Base-by-base conservation (phyloP, 306 rosid genomes). In the Carpinus fangiana region DNA sequence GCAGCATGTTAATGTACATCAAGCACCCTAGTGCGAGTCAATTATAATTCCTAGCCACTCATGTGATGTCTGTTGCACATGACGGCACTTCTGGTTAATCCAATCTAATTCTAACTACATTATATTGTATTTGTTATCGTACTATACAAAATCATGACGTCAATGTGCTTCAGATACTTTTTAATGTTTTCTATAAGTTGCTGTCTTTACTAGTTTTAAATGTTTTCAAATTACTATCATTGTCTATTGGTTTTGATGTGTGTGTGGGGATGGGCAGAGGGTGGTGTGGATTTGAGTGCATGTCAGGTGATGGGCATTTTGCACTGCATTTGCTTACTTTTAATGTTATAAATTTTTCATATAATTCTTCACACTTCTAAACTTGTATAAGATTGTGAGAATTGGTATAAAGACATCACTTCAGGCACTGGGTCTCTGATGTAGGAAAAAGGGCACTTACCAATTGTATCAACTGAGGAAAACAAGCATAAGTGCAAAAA, bases 1-100 rank as follows among this genome's bases (percentile, higher is more conserved):
- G n/a, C 38, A 26, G 41, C 2, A 38, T 66, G 75, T 72, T 54
- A 60, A 79, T 72, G 80, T 75, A 72, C 80, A 52, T 61, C 72
- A 70, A 66, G 57, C 54, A 43, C 28, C 67, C n/a, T 21, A 9
- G 18, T 41, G 47, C 38, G 28, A 64, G 51, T 26, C 38, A 17
- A 66, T 66, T 43, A 38, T 11, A 2, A 66, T 66, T 41, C 23
- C 9, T 18, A 18, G 26, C 10, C 50, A 17, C 51, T 43, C 13
- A 18, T 66, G 23, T 66, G 51, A 66, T 43, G 23, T 66, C 48
- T 38, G 12, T 41, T 16, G 72, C 1, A 66, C 18, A 66, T 66
- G 45, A 41, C 45, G 8, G 45, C 1, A 41, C 45, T 41, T 41
- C 45, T 41, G 8, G 45, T 5, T 41, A 41, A 41, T 41, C 45